A percentile compares a stretch with the other conserved stretches of the same genome.
These are phyloP conservation scores for Aspergillus sclerotioniger DNA, from an alignment of 495 filamentous ascomycete species.

Conservation along the genomic window DNA sequence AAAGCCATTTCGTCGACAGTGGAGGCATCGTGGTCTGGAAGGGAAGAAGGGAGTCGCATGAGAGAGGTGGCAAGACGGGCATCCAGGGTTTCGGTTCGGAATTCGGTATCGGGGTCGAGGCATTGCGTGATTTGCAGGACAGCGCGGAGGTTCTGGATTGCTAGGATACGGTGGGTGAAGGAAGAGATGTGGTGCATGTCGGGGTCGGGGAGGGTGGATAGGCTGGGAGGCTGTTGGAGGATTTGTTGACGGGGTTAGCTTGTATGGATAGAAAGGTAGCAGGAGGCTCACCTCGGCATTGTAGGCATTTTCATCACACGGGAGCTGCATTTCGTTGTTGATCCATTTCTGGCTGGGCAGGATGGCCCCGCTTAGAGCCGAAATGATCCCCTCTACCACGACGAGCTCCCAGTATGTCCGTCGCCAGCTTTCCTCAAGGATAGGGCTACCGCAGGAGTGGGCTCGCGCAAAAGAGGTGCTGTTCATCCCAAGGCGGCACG, in stretches of 20 bases:
- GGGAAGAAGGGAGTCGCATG: constrained; percentile 63
- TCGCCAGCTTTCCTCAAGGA: constrained; percentile 72
- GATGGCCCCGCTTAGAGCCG: constrained; percentile 25
- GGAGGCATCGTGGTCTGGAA: constrained; percentile 57
- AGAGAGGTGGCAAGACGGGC: constrained; percentile 65
- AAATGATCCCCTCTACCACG: constrained; percentile 57
- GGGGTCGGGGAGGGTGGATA: background rate
- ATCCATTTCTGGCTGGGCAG: constrained; percentile 30
- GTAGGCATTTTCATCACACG: constrained; percentile 19
- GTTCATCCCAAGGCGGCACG: constrained; percentile 68
- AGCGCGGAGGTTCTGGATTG: constrained; percentile 61
- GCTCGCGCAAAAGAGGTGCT: constrained; percentile 39
- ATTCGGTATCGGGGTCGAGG: constrained; percentile 15
- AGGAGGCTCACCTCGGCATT: background rate
- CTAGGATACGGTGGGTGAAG: constrained; percentile 41
- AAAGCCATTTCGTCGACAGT: constrained; percentile 77
- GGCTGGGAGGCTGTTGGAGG: constrained; percentile 13
- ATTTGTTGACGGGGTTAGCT: constrained; percentile 8
- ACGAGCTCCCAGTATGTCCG: constrained; percentile 84
- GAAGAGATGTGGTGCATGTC: constrained; percentile 19
- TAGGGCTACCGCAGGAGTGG: constrained; percentile 35
- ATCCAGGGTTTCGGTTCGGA: constrained; percentile 51
- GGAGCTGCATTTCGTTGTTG: constrained; percentile 31
- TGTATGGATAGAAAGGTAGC: background rate
- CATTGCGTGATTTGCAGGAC: constrained; percentile 53